These are phyloP conservation scores for Suhomyces panamericanus DNA, from an alignment of 1,139 yeast genomes.

Conservation along the genomic window DNA sequence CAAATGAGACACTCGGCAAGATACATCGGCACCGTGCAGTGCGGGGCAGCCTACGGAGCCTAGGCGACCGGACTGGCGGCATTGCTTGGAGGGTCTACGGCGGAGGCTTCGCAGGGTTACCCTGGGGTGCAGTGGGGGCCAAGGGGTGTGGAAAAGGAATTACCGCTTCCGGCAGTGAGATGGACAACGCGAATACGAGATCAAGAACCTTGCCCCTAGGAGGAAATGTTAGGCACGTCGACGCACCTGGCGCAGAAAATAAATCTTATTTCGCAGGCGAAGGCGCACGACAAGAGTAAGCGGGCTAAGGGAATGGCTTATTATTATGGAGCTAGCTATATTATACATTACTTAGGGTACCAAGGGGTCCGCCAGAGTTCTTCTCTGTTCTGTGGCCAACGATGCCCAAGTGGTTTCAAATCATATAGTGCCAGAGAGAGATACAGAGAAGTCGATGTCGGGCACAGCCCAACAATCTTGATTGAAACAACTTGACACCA, in stretches of 20 bases:
- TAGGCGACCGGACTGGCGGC: too few relatives aligned
- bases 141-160: too few relatives aligned
- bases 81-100: too few relatives aligned
- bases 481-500: constrained; percentile 13
- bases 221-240: constrained; percentile 1
- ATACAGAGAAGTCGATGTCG: constrained; percentile 11
- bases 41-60: too few relatives aligned
- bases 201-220: constrained; percentile 2
- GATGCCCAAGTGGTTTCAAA: constrained; percentile 12
- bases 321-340: constrained; percentile 3
- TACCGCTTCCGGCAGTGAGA: not conserved
- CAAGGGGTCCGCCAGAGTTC: constrained; percentile 2
- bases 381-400: constrained; percentile 7
- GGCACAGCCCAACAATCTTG: constrained; percentile 9
- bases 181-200: constrained; percentile 1
- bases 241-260: not conserved
- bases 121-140: not conserved
- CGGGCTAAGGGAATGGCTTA: constrained; percentile 1
- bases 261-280: not conserved
- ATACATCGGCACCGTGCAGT: too few relatives aligned
- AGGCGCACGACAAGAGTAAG: not conserved
- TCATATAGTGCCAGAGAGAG: constrained; percentile 1
- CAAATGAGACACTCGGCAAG: too few relatives aligned
- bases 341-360: constrained; percentile 1
- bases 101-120: not conserved